Conservation (phyloP, 306 rosid species). For the Quercus suber region DNA sequence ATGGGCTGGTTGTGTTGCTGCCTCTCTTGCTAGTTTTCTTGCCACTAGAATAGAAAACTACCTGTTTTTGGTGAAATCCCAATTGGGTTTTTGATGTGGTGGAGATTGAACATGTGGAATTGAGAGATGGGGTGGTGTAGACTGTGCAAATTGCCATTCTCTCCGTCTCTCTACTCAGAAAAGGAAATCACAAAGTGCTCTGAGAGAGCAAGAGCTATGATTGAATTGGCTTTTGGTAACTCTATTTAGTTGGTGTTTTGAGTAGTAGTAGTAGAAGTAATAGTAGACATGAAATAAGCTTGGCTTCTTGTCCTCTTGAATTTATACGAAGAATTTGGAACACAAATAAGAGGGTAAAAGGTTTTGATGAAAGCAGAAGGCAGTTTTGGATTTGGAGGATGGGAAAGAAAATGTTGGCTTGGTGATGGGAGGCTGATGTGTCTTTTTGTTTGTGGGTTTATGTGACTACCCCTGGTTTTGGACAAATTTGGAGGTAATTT, state of each 20-base stretch:
- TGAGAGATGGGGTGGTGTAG: constrained; percentile 75
- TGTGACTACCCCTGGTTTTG: constrained; percentile 67
- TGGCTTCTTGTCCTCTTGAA: not conserved
- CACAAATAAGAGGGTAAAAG: constrained; percentile 44
- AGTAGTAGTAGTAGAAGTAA: not conserved
- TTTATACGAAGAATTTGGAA: constrained; percentile 32
- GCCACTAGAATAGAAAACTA: constrained; percentile 60
- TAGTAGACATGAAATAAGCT: constrained; percentile 21
- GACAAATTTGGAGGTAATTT: constrained; percentile 30
- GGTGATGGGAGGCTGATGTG: constrained; percentile 25
- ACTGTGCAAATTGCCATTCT: constrained; percentile 81
- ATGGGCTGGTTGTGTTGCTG: constrained; percentile 12
- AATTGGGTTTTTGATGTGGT: constrained; percentile 59
- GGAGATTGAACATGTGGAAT: constrained; percentile 60
- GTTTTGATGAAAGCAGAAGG: constrained; percentile 34
- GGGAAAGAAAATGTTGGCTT: constrained; percentile 27
- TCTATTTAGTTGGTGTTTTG: constrained; percentile 21
- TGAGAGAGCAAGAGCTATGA: constrained; percentile 24
- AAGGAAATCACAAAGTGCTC: constrained; percentile 27
- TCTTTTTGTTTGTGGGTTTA: constrained; percentile 35
- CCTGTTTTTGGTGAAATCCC: constrained; percentile 68
- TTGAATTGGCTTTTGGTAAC: constrained; percentile 17
- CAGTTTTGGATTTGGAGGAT: constrained; percentile 16
- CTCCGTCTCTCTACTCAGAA: constrained; percentile 8
- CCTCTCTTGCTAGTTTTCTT: constrained; percentile 31